A percentile compares a stretch with the other conserved stretches of the same genome.
These are phyloP conservation scores for Malus hybrid DNA, from an alignment of 331 rosid genomes.

Conservation along the genomic window DNA sequence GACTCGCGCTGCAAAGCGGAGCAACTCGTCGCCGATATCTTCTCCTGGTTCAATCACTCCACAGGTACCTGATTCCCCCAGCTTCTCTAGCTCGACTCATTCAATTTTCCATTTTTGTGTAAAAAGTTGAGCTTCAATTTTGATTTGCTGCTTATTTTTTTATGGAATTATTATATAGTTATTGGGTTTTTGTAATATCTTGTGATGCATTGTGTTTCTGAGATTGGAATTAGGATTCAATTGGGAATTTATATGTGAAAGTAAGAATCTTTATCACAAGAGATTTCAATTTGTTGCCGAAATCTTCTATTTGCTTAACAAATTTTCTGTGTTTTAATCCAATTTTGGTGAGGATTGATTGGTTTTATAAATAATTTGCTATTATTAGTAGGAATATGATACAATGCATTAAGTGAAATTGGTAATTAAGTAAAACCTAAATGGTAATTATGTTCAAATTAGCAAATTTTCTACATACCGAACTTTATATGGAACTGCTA, in stretches of 20 bases:
- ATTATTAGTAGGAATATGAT: not conserved
- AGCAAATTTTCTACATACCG: not conserved
- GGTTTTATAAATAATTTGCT: not conserved
- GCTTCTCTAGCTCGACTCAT: not conserved
- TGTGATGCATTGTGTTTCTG: not conserved
- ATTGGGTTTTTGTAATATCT: not conserved
- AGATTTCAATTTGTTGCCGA: not conserved
- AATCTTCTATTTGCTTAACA: not conserved
- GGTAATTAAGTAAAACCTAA: not conserved
- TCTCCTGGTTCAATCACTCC: slow-evolving; percentile 54
- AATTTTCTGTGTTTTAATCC: not conserved
- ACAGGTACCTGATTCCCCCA: slow-evolving; percentile 20
- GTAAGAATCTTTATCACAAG: not conserved
- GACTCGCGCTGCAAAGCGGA: slow-evolving; percentile 53
- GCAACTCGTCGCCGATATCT: slow-evolving; percentile 26
- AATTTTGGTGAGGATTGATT: not conserved
- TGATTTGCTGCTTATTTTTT: not conserved
- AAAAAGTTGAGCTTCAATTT: not conserved
- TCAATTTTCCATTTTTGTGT: not conserved
- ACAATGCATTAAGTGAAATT: not conserved
- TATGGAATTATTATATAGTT: not conserved
- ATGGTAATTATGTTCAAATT: not conserved
- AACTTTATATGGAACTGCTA: not conserved
- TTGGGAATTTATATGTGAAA: not conserved
- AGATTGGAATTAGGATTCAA: not conserved